Evolutionary conservation across 1,139 yeast genomes (phyloP), one percentile per base, ranked within the genome.

Genomic region (Hyphopichia burtonii): DNA sequence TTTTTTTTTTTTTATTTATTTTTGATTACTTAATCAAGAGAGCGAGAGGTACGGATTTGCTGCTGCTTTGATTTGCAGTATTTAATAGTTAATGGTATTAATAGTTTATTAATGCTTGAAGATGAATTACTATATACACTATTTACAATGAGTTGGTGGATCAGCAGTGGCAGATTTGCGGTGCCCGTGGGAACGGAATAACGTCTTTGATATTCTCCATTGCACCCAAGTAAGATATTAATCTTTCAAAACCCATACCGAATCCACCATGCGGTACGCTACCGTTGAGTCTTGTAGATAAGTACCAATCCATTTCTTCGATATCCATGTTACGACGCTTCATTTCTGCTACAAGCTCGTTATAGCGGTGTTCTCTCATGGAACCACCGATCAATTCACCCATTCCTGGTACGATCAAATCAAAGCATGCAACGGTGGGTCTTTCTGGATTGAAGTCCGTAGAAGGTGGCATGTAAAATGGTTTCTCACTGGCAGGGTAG

Each of bases 341-440:
- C 68, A 91, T 82, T 43, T 80, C 83, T 1, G 48, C 46, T 3
- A 70, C 53, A 15, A 93, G 65, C 16, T 48, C 56, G 0, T 62
- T 74, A 45, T 78, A 66, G 48, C 78, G 65, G 55, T 87, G 88
- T 54, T 93, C 96, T 62, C 99, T 86, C 48, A 94, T 53, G 1
- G 96, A 89, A 0, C 99, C 99, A 1, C 99, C 99, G 3, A 89
- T 83, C n/a, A 93, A 70, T 59, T 93, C 99, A n/a, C 99, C 99
- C 47, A 93, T 77, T 23, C 83, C 91, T 0, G 99, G 99, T 18
- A 91, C 78, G 6, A 93, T 67, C 42, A 93, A 71, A 58, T 94
- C 99, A 58, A 82, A 93, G 56, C 98, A 91, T 0, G 88, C 96
- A 3, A 88, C 98, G 0, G 96, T 90, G 3, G 74, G 69, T 11